Evolutionary conservation across 164 flowering plant genomes (phyloP).

Genomic region (Nelumbo lutea): DNA sequence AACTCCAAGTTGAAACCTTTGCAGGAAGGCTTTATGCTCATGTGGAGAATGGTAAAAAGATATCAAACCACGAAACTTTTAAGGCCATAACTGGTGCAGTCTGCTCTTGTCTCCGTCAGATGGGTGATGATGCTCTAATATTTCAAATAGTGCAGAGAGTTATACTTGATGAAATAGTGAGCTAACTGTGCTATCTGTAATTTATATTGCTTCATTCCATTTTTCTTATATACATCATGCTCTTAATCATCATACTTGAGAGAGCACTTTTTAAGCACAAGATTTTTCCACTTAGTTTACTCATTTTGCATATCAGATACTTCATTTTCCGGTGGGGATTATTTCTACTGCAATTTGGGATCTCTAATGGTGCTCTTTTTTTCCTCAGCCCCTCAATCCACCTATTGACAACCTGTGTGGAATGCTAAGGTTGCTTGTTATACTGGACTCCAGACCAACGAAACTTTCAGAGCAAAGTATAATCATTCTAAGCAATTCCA

Average conservation of each 20-base stretch:
- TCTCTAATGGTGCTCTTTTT: conserved; percentile 1
- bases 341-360: neutral
- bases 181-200: conserved; percentile 12
- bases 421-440: conserved; percentile 47
- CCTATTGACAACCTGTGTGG: conserved; percentile 64
- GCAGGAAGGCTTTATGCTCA: conserved; percentile 33
- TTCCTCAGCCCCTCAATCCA: conserved; percentile 38
- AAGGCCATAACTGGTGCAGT: conserved; percentile 39
- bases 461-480: conserved; percentile 49
- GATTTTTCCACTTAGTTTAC: neutral
- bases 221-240: neutral
- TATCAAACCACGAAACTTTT: conserved; percentile 34
- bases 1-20: conserved; percentile 1
- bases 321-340: neutral
- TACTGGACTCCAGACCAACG: conserved; percentile 48
- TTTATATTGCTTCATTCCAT: neutral
- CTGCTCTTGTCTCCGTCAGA: conserved; percentile 52
- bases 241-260: no score
- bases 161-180: conserved; percentile 48
- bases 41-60: conserved; percentile 18
- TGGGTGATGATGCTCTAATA: conserved; percentile 65
- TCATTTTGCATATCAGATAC: neutral
- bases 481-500: conserved; percentile 33
- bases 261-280: no score
- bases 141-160: conserved; percentile 52